phyloP scores from a whole-genome alignment of 139 green algal genomes.

The Micromonas commoda region DNA sequence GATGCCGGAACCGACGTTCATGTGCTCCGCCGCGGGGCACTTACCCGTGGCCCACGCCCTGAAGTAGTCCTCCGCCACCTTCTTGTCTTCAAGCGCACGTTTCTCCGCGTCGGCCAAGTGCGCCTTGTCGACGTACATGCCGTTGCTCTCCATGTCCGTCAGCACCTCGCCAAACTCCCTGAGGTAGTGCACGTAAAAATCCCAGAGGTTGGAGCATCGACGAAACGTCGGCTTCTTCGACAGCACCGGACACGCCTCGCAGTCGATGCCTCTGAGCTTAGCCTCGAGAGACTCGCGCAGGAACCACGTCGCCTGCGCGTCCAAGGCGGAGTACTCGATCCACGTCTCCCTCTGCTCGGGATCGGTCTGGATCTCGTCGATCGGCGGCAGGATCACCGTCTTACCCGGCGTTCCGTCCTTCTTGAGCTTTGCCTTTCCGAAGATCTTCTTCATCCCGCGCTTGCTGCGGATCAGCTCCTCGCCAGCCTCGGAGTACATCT shows the following conservation, averaged over 20 bases:
- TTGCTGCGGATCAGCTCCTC: slow-evolving; percentile 38
- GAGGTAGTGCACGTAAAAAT: slow-evolving; percentile 77
- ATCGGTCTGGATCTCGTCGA: slow-evolving; percentile 28
- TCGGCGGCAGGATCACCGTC: slow-evolving; percentile 33
- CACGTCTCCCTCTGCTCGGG: slow-evolving; percentile 10
- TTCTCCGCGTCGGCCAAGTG: slow-evolving; percentile 22
- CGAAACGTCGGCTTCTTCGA: neutral
- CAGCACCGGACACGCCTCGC: slow-evolving; percentile 18
- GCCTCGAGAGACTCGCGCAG: slow-evolving; percentile 21
- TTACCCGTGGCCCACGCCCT: slow-evolving; percentile 54
- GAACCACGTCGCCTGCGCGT: slow-evolving; percentile 82
- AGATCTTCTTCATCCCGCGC: slow-evolving; percentile 79
- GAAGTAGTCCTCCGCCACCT: slow-evolving; percentile 55
- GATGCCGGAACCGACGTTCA: slow-evolving; percentile 65
- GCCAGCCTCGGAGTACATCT: slow-evolving; percentile 30
- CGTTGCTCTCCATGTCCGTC: slow-evolving; percentile 84
- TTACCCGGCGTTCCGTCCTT: slow-evolving; percentile 68
- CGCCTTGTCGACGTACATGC: slow-evolving; percentile 58
- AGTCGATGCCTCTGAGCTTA: slow-evolving; percentile 12
- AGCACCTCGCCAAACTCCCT: slow-evolving; percentile 82
- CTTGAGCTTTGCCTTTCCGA: slow-evolving; percentile 65
- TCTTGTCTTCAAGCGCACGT: slow-evolving; percentile 16
- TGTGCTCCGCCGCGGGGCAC: slow-evolving; percentile 55
- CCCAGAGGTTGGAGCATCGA: slow-evolving; percentile 48
- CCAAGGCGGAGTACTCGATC: slow-evolving; percentile 39